Evolutionary conservation across 371 early-diverging fungal genomes (phyloP).

Genomic region (Actinomucor elegans): DNA sequence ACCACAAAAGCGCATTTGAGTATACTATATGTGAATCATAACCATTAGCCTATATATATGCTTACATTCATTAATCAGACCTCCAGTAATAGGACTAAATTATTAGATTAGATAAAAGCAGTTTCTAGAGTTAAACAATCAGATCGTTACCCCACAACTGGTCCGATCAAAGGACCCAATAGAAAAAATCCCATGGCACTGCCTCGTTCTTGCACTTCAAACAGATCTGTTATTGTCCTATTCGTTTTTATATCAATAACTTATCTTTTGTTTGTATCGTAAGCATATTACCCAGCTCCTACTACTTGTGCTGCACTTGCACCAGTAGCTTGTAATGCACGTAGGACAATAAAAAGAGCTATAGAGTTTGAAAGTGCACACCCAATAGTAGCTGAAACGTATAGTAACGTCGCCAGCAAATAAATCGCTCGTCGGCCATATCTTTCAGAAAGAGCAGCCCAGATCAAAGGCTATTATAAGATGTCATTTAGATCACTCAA

Average conservation of each 20-base stretch:
- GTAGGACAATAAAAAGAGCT: slow-evolving; percentile 55
- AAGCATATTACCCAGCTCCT: slow-evolving; percentile 61
- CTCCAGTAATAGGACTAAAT: slow-evolving; percentile 47
- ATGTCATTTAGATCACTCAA: not conserved
- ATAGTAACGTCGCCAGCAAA: slow-evolving; percentile 56
- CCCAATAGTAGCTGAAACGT: slow-evolving; percentile 59
- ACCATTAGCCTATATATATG: slow-evolving; percentile 47
- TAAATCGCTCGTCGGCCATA: slow-evolving; percentile 68
- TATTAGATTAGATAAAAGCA: too few species aligned
- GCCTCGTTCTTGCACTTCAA: slow-evolving; percentile 41
- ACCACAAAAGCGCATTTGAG: not conserved
- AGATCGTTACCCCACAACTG: too few species aligned
- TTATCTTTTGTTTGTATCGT: not conserved
- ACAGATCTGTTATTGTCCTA: slow-evolving; percentile 40
- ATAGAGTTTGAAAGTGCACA: slow-evolving; percentile 62
- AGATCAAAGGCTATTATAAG: slow-evolving; percentile 56
- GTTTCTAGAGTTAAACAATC: too few species aligned
- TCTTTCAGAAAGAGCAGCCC: slow-evolving; percentile 70
- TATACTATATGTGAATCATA: not conserved
- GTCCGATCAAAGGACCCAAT: slow-evolving; percentile 59
- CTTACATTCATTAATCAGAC: slow-evolving; percentile 46
- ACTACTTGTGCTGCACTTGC: slow-evolving; percentile 72
- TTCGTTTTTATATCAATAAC: not conserved
- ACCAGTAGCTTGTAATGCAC: slow-evolving; percentile 70
- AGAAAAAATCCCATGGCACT: slow-evolving; percentile 63